Conservation (phyloP, 139 green algal genomes). For the Trebouxia sp. region DNA sequence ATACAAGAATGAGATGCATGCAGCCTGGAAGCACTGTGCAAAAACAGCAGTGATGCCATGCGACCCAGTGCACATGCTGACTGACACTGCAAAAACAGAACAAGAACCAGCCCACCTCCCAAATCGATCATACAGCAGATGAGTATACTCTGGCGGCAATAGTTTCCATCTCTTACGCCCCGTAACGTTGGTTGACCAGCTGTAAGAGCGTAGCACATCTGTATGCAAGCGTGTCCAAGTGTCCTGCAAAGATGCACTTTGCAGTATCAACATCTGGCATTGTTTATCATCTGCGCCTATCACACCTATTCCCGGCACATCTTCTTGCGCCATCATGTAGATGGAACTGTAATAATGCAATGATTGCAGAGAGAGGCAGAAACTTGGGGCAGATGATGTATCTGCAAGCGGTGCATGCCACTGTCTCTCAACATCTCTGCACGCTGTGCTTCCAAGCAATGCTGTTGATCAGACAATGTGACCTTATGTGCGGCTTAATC, state of each 20-base stretch:
- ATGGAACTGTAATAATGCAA: neutral
- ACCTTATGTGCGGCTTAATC: neutral
- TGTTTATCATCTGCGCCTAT: neutral
- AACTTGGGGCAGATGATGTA: neutral
- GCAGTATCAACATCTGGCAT: neutral
- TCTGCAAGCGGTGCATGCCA: neutral
- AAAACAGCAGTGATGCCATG: neutral
- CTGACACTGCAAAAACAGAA: neutral
- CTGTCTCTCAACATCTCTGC: neutral
- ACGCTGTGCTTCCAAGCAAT: neutral
- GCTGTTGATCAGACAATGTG: neutral
- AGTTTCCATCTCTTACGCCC: conserved; percentile 79
- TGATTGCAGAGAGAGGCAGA: neutral
- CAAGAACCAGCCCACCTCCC: conserved; percentile 4
- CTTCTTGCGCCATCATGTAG: neutral
- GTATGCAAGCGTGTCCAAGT: conserved; percentile 80
- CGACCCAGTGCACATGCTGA: neutral
- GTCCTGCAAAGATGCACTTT: conserved; percentile 37
- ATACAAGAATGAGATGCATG: too few relatives aligned
- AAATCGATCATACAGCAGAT: conserved; percentile 55
- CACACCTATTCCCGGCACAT: too few relatives aligned
- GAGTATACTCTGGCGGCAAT: conserved; percentile 63
- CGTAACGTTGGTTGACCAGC: conserved; percentile 74
- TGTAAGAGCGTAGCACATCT: conserved; percentile 85
- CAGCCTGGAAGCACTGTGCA: neutral